A percentile compares a stretch with the other conserved stretches of the same genome.
Evolutionary conservation across 805 yeast species (phyloP).

Genomic region (Metschnikowia cerradonensis): DNA sequence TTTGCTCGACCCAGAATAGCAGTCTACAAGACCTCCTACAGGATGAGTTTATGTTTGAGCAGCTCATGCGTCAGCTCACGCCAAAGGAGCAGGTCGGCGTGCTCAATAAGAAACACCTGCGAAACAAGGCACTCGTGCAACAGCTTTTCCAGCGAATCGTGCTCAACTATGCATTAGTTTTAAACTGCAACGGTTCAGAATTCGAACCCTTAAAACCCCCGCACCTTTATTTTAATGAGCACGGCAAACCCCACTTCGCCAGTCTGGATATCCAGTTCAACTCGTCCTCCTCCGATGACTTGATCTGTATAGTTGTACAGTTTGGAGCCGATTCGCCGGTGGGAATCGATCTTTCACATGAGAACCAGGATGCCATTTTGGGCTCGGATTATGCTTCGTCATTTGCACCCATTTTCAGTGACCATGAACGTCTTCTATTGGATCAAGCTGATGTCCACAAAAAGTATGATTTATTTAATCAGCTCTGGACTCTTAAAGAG

Average conservation of each 20-base stretch:
- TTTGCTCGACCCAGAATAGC: constrained; percentile 14
- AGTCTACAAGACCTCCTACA: constrained; percentile 5
- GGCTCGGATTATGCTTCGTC: constrained; percentile 27
- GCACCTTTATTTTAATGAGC: constrained; percentile 28
- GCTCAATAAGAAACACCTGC: constrained; percentile 32
- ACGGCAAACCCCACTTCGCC: constrained; percentile 53
- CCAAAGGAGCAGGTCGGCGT: constrained; percentile 41
- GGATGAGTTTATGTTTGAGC: constrained; percentile 46
- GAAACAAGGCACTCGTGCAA: constrained; percentile 38
- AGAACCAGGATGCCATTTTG: constrained; percentile 25
- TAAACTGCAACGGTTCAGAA: constrained; percentile 6
- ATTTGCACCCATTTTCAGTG: constrained; percentile 42
- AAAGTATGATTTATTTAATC: constrained; percentile 42
- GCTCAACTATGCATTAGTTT: constrained; percentile 29
- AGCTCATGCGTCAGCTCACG: constrained; percentile 43
- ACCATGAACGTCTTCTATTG: constrained; percentile 23
- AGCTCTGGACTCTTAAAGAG: constrained; percentile 78
- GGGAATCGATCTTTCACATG: constrained; percentile 39
- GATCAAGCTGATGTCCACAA: constrained; percentile 20
- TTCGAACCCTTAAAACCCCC: constrained; percentile 22
- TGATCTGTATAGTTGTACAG: constrained; percentile 44
- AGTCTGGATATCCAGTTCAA: constrained; percentile 46
- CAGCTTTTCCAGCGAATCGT: constrained; percentile 43
- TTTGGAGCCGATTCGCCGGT: constrained; percentile 20
- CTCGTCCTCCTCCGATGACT: constrained; percentile 54